These are phyloP conservation scores for Podospora pseudoanserina DNA, from an alignment of 495 filamentous ascomycete species.

Conservation along the genomic window DNA sequence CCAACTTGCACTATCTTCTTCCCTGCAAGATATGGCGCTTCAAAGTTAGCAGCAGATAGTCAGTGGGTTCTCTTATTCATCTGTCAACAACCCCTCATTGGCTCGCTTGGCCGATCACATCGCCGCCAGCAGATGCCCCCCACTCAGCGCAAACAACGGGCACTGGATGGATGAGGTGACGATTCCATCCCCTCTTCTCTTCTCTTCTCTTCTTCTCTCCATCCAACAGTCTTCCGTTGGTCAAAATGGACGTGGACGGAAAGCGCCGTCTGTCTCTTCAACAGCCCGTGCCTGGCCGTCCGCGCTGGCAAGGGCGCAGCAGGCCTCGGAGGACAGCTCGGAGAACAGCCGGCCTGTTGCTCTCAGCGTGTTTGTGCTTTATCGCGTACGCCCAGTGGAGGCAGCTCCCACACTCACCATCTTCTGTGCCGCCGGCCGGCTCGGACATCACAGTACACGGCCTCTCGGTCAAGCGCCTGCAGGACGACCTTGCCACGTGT, in stretches of 20 bases:
- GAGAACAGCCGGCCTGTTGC: not conserved
- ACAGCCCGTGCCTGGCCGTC: not conserved
- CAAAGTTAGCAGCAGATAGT: not conserved
- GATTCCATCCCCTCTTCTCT: not conserved
- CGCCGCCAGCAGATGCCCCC: not conserved
- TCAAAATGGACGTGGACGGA: not conserved
- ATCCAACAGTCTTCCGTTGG: not conserved
- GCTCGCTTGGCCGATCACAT: not conserved
- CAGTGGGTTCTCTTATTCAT: not conserved
- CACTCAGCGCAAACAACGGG: not conserved
- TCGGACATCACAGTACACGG: conserved; percentile 20
- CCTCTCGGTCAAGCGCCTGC: conserved; percentile 40
- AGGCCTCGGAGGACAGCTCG: not conserved
- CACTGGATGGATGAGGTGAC: not conserved
- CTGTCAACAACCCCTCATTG: not conserved
- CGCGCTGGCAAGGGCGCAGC: not conserved
- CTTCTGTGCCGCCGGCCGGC: not conserved
- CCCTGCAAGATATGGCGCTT: not conserved
- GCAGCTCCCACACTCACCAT: conserved; percentile 31
- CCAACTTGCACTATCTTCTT: not conserved
- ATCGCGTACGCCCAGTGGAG: conserved; percentile 49
- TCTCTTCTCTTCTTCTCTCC: not conserved
- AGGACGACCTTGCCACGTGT: conserved; percentile 40
- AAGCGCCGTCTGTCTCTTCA: not conserved
- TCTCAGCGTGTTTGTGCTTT: conserved; percentile 25